Conservation (phyloP, 1,284 basidiomycete genomes). For the Porodaedalea pini region DNA sequence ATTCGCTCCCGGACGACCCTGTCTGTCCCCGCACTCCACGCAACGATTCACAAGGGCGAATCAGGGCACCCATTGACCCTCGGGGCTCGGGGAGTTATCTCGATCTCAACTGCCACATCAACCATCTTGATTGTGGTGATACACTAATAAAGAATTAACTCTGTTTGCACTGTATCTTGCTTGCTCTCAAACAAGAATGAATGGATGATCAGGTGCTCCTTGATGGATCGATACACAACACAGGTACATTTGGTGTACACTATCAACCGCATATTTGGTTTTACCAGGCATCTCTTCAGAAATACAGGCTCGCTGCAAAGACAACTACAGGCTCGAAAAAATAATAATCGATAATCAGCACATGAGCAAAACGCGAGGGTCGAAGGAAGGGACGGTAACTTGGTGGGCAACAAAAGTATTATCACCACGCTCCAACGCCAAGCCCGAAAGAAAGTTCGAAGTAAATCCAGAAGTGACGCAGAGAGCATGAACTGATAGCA, state of each 20-base stretch:
- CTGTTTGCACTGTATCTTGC: no score
- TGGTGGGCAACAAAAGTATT: conserved; percentile 15
- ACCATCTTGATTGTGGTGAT: no score
- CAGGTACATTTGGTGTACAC: no score
- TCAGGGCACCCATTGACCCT: no score
- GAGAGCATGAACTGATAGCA: background rate
- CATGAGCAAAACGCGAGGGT: background rate
- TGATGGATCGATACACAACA: no score
- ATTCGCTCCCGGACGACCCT: background rate
- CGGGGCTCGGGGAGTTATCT: no score
- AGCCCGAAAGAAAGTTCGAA: background rate
- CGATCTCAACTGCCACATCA: no score
- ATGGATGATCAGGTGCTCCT: no score
- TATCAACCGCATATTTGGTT: background rate
- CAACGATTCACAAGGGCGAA: no score
- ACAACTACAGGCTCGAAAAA: conserved; percentile 51
- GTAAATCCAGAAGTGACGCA: background rate
- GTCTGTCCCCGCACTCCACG: background rate
- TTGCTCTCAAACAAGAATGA: no score
- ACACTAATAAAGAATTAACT: no score
- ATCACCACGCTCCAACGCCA: background rate
- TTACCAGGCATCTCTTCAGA: conserved; percentile 42
- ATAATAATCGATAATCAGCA: conserved; percentile 11
- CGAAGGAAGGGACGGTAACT: background rate
- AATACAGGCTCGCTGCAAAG: conserved; percentile 84